Conservation (phyloP, 2,329 filamentous ascomycete species). For the Arthrobotrys iridis region DNA sequence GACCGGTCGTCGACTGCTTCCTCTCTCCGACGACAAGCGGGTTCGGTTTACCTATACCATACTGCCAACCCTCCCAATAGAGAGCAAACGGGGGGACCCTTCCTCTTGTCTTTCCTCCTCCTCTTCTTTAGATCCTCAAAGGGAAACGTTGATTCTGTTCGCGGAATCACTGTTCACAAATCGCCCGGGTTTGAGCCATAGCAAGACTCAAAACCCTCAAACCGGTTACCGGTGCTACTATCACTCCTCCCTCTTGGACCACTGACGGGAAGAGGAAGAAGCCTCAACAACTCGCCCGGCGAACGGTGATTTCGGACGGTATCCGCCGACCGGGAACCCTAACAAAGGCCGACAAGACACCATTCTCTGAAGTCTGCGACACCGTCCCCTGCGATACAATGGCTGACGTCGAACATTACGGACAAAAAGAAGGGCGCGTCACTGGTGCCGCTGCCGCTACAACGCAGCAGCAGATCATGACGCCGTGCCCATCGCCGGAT, state of each 20-base stretch:
- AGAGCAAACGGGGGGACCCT: too few relatives aligned
- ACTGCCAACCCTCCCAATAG: too few relatives aligned
- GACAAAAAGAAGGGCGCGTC: conserved; percentile 43
- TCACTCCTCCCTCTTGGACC: background rate
- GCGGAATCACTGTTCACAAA: conserved; percentile 12
- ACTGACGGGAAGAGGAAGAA: background rate
- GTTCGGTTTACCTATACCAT: background rate
- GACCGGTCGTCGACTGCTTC: background rate
- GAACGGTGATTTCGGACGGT: conserved; percentile 12
- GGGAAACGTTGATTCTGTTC: conserved; percentile 16
- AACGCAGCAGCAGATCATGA: conserved; percentile 32
- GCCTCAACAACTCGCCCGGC: background rate
- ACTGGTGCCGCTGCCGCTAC: conserved; percentile 2
- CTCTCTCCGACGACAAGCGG: background rate
- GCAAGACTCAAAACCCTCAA: background rate
- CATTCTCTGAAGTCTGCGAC: conserved; percentile 14
- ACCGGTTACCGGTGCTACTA: background rate
- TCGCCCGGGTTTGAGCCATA: background rate
- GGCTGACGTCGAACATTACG: conserved; percentile 47
- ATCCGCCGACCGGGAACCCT: conserved; percentile 20
- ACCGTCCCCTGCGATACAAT: conserved; percentile 27
- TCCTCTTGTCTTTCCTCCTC: too few relatives aligned
- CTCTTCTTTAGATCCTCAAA: background rate
- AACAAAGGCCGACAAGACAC: background rate
- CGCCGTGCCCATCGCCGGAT: conserved; percentile 53